Base-by-base conservation (phyloP, 2,329 filamentous ascomycete species). In the Didymella pomorum region DNA sequence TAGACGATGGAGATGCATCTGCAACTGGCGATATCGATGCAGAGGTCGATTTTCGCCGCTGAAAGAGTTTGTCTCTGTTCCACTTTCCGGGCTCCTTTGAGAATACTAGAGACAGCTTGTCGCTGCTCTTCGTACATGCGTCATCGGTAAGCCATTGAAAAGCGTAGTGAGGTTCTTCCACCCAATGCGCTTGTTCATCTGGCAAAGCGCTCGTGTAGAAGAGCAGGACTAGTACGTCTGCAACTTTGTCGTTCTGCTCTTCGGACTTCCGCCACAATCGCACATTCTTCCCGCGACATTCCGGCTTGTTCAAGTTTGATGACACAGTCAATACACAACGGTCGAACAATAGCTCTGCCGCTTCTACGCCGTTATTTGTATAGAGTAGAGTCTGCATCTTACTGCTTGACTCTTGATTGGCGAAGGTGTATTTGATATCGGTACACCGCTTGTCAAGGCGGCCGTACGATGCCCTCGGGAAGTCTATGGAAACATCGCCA, bases 381-480 rank as follows among this genome's bases (percentile, higher is more conserved):
- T 75, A 75, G 3, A 75, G 61, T 11, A 75, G 52, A 10, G 70
- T 74, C 49, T 74, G 72, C 14, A 75, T 60, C n/a, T 62, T 66
- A 63, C 50, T 23, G 62, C 65, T 3, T 45, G 55, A 9, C 62
- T 53, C 4, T 3, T 50, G 53, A 11, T 61, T 53, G 2, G 49
- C 18, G 48, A 72, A 68, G 1, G 65, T 70, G 49, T 74, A 75
- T 43, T 71, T 74, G 47, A 75, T 67, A 33, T 73, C 70, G 3
- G 52, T 69, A 25, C 63, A 72, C 12, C 65, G 52, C 44, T 70
- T 73, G 7, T 72, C 65, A 1, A 73, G 54, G 28, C 58, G 62
- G 0, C 72, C 71, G 43, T 65, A 71, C 1, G 71, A 73, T 18
- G 42, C 26, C 14, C 66, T 58, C 4, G 72, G 72, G 44, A 74